Evolutionary conservation across 2,329 filamentous ascomycete species (phyloP).

Genomic region (Tetracladium maxilliforme): DNA sequence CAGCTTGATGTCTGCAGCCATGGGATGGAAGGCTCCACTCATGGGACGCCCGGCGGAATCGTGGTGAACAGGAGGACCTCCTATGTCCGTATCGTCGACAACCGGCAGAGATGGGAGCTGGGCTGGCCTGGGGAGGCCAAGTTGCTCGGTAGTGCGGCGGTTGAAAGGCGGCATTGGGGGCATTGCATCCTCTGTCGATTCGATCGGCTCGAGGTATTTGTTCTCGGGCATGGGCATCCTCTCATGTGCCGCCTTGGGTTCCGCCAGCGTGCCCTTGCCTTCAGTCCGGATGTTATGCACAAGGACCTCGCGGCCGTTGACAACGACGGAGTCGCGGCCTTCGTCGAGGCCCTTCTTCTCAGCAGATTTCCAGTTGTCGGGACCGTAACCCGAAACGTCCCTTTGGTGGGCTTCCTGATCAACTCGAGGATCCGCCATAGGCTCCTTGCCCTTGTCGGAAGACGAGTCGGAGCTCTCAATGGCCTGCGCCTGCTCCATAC

Average conservation of each 20-base stretch:
- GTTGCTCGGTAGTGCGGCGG: slow-evolving; percentile 47
- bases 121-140: slow-evolving; percentile 52
- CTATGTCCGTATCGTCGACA: slow-evolving; percentile 69
- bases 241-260: slow-evolving; percentile 29
- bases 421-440: too few relatives aligned
- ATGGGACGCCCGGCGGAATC: slow-evolving; percentile 27
- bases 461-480: too few relatives aligned
- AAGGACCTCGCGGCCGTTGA: slow-evolving; percentile 58
- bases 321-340: slow-evolving; percentile 57
- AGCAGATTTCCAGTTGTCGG: slow-evolving; percentile 59
- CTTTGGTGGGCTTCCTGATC: too few relatives aligned
- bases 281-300: slow-evolving; percentile 47
- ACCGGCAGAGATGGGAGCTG: slow-evolving; percentile 57
- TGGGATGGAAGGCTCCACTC: slow-evolving; percentile 28
- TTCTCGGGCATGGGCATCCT: slow-evolving; percentile 12
- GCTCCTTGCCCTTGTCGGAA: too few relatives aligned
- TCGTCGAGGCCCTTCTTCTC: slow-evolving; percentile 42
- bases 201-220: slow-evolving; percentile 32
- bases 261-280: slow-evolving; percentile 42
- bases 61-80: slow-evolving; percentile 49
- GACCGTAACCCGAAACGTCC: slow-evolving; percentile 67
- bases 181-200: too few relatives aligned
- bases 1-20: slow-evolving; percentile 53
- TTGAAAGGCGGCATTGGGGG: slow-evolving; percentile 43
- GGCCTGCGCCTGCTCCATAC: slow-evolving; percentile 15